Evolutionary conservation across 2,329 filamentous ascomycete species (phyloP), one percentile per base, ranked within the genome.

Genomic region (Talaromyces sp.): DNA sequence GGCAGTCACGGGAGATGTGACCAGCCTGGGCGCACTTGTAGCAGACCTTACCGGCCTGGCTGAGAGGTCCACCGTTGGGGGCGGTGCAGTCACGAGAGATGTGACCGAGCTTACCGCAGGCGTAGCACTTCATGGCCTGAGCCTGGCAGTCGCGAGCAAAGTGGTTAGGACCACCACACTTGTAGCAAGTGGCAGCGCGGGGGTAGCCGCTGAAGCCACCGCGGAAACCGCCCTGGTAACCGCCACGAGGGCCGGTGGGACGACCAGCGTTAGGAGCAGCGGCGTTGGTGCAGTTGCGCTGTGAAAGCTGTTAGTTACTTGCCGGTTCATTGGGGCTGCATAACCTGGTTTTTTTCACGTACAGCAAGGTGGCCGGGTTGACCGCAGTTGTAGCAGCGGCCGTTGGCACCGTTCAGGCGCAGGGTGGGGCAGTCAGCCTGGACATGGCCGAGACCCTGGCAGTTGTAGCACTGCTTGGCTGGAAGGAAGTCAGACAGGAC

Each of bases 401-500:
- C 91, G 72, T 88, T 87, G 59, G 87, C 77, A 63, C 89, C 92
- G 75, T 86, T 96, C 74, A 99, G 78, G 65, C 94, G 91, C 61
- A 99, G 85, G 58, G 94, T 97, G 68, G 94, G 94, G 84, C 94
- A 99, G 77, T 99, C 94, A 65, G 94, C 94, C 82, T 99, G 94
- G 68, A 99, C 94, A 74, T 99, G 94, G 64, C 94, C 94, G 57
- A 97, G 85, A 54, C 94, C 94, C 82, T 97, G 94, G 83, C 94
- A 99, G 80, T 97, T 94, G 77, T 99, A 99, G 86, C 94, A 99
- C 83, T 99, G 94, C 86, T 99, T 99, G 48, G 91, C 91, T 87
- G 67, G 42, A 56, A 50, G 47, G 29, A 44, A 29, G 54, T 60
- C 55, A 60, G 62, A 49, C 56, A 62, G 53, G 30, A 29, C 9